These are phyloP conservation scores for Sarocladiaceae sp. DNA, from an alignment of 2,329 filamentous ascomycete genomes.

Conservation along the genomic window DNA sequence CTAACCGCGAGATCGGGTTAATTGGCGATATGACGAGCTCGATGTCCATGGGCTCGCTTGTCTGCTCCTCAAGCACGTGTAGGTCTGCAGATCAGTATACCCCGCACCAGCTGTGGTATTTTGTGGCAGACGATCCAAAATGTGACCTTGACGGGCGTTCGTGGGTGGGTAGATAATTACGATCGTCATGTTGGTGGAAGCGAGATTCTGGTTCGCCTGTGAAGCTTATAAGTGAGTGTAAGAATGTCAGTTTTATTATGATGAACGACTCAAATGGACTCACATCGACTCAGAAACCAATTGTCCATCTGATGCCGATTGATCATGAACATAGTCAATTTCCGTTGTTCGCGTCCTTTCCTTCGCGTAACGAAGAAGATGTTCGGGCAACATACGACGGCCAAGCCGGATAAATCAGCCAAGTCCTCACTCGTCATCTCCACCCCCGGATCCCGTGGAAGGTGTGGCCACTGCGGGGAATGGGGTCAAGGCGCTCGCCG, in stretches of 20 bases:
- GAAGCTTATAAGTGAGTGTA: neutral
- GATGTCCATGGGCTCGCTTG: neutral
- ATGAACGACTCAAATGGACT: too few species aligned
- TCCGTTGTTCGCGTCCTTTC: neutral
- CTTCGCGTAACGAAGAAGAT: neutral
- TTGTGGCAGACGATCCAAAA: neutral
- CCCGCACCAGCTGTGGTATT: neutral
- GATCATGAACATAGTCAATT: too few species aligned
- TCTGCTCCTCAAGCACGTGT: neutral
- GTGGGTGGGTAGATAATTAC: neutral
- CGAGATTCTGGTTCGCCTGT: neutral
- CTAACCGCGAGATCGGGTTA: slow-evolving; percentile 8
- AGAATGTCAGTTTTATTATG: too few species aligned
- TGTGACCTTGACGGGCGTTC: neutral
- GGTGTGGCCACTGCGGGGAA: neutral
- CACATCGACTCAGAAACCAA: too few species aligned
- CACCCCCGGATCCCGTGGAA: neutral
- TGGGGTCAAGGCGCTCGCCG: too few species aligned
- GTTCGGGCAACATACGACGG: neutral
- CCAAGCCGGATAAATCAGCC: slow-evolving; percentile 6
- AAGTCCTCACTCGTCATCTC: neutral
- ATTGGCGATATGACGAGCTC: slow-evolving; percentile 2
- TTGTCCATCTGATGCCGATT: too few species aligned
- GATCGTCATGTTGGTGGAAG: neutral
- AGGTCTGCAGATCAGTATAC: neutral